Percentiles rank a stretch among this genome's conserved stretches.
Evolutionary conservation across 2,329 filamentous ascomycete genomes (phyloP).

Genomic region (Chlorencoelia australis): DNA sequence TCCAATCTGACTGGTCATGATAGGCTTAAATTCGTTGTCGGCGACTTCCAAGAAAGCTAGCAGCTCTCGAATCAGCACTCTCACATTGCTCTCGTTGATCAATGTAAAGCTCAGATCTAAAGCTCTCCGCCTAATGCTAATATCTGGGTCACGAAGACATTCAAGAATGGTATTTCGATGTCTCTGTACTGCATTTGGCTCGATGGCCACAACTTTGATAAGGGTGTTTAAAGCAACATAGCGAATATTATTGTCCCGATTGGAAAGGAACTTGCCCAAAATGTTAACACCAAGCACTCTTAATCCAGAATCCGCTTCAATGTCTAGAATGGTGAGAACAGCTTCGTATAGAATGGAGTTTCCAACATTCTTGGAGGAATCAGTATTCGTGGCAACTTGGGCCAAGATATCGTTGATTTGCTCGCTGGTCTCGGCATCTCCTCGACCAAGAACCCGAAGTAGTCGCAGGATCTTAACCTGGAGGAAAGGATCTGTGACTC

Average conservation of each 20-base stretch:
- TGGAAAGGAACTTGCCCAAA: slow-evolving; percentile 94
- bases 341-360: slow-evolving; percentile 98
- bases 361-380: slow-evolving; percentile 95
- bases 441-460: slow-evolving; percentile 74
- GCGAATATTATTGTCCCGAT: slow-evolving; percentile 97
- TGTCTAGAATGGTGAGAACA: slow-evolving; percentile 92
- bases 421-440: slow-evolving; percentile 81
- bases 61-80: slow-evolving; percentile 84
- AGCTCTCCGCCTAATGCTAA: slow-evolving; percentile 92
- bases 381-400: slow-evolving; percentile 95
- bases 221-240: slow-evolving; percentile 96
- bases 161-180: slow-evolving; percentile 97
- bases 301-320: slow-evolving; percentile 91
- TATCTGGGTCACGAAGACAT: slow-evolving; percentile 91
- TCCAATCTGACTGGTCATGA: slow-evolving; percentile 96
- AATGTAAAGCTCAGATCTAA: slow-evolving; percentile 95
- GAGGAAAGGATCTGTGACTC: slow-evolving; percentile 93
- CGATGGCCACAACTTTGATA: slow-evolving; percentile 95
- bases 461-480: slow-evolving; percentile 93
- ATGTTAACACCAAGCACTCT: slow-evolving; percentile 96
- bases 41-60: slow-evolving; percentile 93
- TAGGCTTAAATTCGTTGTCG: slow-evolving; percentile 96
- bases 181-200: slow-evolving; percentile 93
- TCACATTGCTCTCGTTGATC: slow-evolving; percentile 93
- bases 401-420: slow-evolving; percentile 98